Percentiles rank a stretch among this genome's conserved stretches.
These are phyloP conservation scores for Leccinum rimulosum DNA, from an alignment of 768 basidiomycete species.

Conservation along the genomic window DNA sequence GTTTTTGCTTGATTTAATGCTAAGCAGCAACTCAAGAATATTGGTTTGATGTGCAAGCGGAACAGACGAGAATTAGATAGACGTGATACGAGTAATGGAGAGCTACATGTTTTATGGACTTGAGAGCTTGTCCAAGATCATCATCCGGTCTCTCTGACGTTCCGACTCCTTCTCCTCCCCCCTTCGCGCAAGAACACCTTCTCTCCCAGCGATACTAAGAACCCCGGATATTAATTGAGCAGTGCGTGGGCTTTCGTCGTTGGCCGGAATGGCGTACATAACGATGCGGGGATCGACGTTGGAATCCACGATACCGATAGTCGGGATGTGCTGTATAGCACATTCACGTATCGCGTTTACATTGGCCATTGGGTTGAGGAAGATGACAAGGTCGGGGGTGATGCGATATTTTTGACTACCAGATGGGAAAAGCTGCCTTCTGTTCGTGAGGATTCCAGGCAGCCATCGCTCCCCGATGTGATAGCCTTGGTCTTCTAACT, in stretches of 20 bases:
- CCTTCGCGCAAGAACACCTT: constrained; percentile 54
- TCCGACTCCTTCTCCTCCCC: constrained; percentile 28
- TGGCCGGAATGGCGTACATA: constrained; percentile 98
- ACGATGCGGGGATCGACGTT: constrained; percentile 95
- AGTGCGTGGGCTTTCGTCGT: constrained; percentile 89
- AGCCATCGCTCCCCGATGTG: constrained; percentile 89
- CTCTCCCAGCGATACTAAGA: constrained; percentile 82
- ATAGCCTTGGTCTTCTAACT: constrained; percentile 78
- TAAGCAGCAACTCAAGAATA: constrained; percentile 47
- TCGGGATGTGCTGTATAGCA: constrained; percentile 85
- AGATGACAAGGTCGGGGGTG: constrained; percentile 83
- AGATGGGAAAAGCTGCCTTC: constrained; percentile 67
- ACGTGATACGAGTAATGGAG: constrained; percentile 7
- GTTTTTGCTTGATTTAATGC: constrained; percentile 6
- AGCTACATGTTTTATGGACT: constrained; percentile 14
- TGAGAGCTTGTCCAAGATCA: constrained; percentile 26
- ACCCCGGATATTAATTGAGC: constrained; percentile 90
- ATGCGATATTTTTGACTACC: constrained; percentile 51
- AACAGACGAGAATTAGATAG: constrained; percentile 32
- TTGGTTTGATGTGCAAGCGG: constrained; percentile 66
- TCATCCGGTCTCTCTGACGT: constrained; percentile 25
- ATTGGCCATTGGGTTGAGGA: constrained; percentile 88
- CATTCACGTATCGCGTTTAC: constrained; percentile 89
- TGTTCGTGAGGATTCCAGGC: constrained; percentile 93
- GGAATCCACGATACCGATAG: constrained; percentile 91